Evolutionary conservation across 176 grass and related monocot species (phyloP).

Genomic region (Bonia amplexicaulis): DNA sequence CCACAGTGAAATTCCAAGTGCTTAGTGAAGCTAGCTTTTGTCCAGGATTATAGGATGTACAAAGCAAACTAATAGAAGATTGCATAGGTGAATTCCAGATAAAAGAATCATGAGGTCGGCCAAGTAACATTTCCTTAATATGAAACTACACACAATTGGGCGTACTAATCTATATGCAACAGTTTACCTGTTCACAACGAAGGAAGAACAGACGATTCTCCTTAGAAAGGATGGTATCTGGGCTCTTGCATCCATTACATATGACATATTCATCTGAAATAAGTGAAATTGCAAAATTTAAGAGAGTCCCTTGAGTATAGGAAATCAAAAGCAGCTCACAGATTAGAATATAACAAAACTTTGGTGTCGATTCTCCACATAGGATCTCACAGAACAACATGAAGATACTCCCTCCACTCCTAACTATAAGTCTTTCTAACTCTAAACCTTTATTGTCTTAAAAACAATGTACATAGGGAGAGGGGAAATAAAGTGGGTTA

Average conservation of each 20-base stretch:
- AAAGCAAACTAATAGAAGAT: neutral
- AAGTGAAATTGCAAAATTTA: neutral
- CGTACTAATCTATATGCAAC: neutral
- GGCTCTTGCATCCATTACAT: constrained; percentile 99
- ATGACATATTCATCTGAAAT: constrained; percentile 94
- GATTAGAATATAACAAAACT: neutral
- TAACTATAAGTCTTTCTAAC: neutral
- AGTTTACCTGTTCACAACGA: constrained; percentile 83
- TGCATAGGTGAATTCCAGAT: neutral
- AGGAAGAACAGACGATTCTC: constrained; percentile 98
- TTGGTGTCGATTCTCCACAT: neutral
- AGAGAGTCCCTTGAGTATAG: neutral
- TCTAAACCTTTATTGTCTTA: neutral
- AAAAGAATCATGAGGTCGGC: neutral
- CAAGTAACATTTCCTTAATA: neutral
- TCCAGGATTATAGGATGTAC: neutral
- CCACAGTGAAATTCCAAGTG: neutral
- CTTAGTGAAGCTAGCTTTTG: neutral
- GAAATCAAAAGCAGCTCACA: neutral
- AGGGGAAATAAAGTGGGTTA: neutral
- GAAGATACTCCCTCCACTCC: neutral
- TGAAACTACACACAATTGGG: neutral
- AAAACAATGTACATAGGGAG: neutral
- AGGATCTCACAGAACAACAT: neutral
- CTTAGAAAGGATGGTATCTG: constrained; percentile 96